Base-by-base conservation (phyloP, 768 basidiomycete species). In the Hypholoma sublateritium region DNA sequence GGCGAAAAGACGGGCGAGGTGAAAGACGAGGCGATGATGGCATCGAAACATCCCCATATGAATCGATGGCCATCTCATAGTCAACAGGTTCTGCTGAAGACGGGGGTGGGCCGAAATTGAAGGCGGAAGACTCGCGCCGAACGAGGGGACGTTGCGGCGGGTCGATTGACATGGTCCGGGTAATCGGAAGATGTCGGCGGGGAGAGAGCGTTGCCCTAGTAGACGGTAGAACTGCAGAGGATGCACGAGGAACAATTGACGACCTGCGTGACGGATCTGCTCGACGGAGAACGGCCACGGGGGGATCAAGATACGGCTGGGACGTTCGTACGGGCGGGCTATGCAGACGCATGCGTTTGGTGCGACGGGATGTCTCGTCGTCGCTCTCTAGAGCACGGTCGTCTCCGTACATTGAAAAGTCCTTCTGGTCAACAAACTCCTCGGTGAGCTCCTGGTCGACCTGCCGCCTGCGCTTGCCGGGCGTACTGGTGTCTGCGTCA, bases 141-240 rank as follows among this genome's bases (percentile, higher is more conserved):
- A 35, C 37, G 12, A 77, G 67, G 35, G 72, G 64, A 16, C 62
- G 69, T 42, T 67, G 61, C 5, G 84, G 81, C 4, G 87, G 88
- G 70, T 91, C 89, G 67, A 88, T 83, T 44, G 88, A 88, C 84
- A 88, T 87, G 25, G 87, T 89, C 49, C 88, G 84, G 46, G 75
- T 70, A 42, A 74, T 63, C 17, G 69, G 61, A 34, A 71, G 70
- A 32, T 70, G 70, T 42, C 74, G 77, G 59, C 75, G 68, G 21
- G 82, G 81, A 44, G 81, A 81, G 16, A 72, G 58, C 5, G 81
- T 77, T 28, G 74, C 74, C 54, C 77, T 74, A 44, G 68, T 67
- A 21, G 70, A 66, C 35, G 67, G 64, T 24, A 69, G 60, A 13
- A 62, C 65, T 42, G 64, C 63, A 21, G 68, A 66, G 16, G 67